A percentile compares a stretch with the other conserved stretches of the same genome.
Conservation (phyloP, 371 early-diverging fungal species). For the Mortierella sp. region DNA sequence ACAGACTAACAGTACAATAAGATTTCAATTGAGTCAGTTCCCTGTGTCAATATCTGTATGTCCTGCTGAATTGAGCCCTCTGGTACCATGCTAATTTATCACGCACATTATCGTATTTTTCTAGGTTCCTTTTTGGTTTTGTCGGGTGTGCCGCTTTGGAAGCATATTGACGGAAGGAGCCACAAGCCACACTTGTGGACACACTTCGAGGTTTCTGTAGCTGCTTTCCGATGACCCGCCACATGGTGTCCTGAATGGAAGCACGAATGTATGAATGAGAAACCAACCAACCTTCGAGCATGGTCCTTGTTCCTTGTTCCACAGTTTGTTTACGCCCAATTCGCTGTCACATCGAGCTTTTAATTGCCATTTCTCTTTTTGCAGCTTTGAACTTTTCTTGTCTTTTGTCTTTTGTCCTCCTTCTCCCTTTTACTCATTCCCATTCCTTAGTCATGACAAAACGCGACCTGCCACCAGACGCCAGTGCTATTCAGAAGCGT, state of each 20-base stretch:
- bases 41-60: not conserved
- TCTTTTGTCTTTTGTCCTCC: not conserved
- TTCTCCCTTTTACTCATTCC: not conserved
- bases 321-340: conserved; percentile 17
- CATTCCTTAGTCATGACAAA: conserved; percentile 39
- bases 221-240: conserved; percentile 42
- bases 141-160: not conserved
- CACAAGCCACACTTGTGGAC: not conserved
- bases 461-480: conserved; percentile 20
- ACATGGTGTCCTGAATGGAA: conserved; percentile 28
- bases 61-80: not conserved
- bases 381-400: too few relatives aligned
- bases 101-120: conserved; percentile 52
- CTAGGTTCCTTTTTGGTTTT: conserved; percentile 43
- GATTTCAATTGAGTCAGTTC: not conserved
- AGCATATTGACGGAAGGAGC: conserved; percentile 4
- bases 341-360: conserved; percentile 2
- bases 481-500: conserved; percentile 25
- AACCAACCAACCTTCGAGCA: not conserved
- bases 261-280: conserved; percentile 15
- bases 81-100: not conserved
- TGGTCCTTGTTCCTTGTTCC: conserved; percentile 6
- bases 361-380: not conserved
- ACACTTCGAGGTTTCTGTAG: not conserved
- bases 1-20: conserved; percentile 27